Conservation (phyloP, 208 protist species). For the Leishmania tropica region DNA sequence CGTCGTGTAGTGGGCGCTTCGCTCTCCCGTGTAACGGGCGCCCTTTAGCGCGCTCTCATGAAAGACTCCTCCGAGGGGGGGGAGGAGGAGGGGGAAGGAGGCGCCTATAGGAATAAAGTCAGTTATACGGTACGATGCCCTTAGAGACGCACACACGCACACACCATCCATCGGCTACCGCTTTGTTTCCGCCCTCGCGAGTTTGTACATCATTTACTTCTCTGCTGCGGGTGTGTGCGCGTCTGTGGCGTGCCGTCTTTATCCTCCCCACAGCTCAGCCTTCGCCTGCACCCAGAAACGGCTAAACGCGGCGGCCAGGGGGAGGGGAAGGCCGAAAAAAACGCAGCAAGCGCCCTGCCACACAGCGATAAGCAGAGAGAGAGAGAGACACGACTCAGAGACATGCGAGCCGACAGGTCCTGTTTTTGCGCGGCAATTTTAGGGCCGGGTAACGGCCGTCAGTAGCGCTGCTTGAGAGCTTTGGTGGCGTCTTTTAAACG, state of each 20-base stretch:
- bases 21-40: background rate
- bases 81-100: too few relatives aligned
- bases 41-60: background rate
- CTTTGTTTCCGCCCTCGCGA: background rate
- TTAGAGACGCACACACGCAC: background rate
- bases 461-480: too few relatives aligned
- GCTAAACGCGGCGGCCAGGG: background rate
- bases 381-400: background rate
- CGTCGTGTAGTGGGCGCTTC: too few relatives aligned
- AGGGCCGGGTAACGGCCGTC: background rate
- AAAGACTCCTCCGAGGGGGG: background rate
- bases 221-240: background rate
- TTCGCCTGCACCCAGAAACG: background rate
- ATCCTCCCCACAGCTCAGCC: background rate
- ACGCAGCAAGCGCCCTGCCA: background rate
- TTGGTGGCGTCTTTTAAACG: background rate
- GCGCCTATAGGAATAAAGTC: background rate
- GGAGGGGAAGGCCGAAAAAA: too few relatives aligned
- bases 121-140: background rate
- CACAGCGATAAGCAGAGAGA: background rate
- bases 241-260: background rate
- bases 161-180: background rate
- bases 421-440: background rate
- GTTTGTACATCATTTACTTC: background rate
- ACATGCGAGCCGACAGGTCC: background rate